Evolutionary conservation across 1,139 yeast genomes (phyloP).

Genomic region (Kluyveromyces sp.): DNA sequence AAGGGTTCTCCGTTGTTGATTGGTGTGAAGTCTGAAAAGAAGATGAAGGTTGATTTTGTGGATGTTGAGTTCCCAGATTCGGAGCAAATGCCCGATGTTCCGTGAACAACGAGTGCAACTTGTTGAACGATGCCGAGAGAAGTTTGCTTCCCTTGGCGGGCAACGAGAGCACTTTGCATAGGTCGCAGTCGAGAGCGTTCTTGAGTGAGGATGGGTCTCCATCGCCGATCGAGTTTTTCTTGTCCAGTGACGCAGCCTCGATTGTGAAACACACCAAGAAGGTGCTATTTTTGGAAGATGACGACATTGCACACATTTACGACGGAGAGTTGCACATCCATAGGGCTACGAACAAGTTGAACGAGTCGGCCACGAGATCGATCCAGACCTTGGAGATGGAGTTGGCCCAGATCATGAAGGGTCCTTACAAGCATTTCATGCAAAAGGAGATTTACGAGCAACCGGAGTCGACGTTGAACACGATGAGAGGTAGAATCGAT

Average conservation of each 20-base stretch:
- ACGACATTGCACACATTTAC: constrained; percentile 95
- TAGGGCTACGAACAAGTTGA: constrained; percentile 86
- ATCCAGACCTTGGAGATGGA: constrained; percentile 97
- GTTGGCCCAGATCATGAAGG: constrained; percentile 96
- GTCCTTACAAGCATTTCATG: constrained; percentile 94
- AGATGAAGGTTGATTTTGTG: constrained; percentile 94
- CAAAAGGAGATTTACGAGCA: constrained; percentile 98
- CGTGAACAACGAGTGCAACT: constrained; percentile 28
- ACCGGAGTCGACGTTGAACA: constrained; percentile 95
- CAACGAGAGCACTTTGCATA: constrained; percentile 51
- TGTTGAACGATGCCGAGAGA: constrained; percentile 10
- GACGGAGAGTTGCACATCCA: constrained; percentile 98
- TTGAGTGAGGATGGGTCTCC: constrained; percentile 87
- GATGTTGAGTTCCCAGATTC: constrained; percentile 92
- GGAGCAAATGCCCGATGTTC: constrained; percentile 32
- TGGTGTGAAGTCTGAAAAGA: constrained; percentile 93
- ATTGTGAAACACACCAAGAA: constrained; percentile 95
- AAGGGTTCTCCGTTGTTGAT: constrained; percentile 96
- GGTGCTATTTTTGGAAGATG: constrained; percentile 93
- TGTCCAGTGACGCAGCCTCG: constrained; percentile 98
- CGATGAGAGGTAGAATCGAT: constrained; percentile 99
- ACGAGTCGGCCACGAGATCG: constrained; percentile 87
- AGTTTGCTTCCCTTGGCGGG: constrained; percentile 39
- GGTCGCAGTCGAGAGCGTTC: constrained; percentile 90
- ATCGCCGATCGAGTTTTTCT: constrained; percentile 90